Evolutionary conservation across 2,329 filamentous ascomycete species (phyloP), one percentile per base, ranked within the genome.

Genomic region (Exserohilum rostratum): DNA sequence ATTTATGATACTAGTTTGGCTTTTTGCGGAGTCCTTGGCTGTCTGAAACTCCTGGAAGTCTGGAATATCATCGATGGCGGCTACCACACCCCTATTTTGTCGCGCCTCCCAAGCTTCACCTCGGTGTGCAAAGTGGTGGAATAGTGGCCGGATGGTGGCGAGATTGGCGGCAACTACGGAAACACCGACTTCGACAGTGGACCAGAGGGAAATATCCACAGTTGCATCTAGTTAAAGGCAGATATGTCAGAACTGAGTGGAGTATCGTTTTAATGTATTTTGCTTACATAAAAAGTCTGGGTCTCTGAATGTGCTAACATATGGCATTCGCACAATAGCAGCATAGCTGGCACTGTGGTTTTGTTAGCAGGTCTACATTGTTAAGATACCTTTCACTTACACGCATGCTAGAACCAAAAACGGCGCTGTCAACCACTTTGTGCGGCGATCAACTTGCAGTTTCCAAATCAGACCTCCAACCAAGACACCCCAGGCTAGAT

Each of bases 391-490:
- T 17, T 17, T 2, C 5, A 44, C 50, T 29, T 65, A 56, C 47
- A 59, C 47, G 45, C 58, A 61, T 11, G 55, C 50, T 39, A 61
- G 50, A 1, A 42, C 52, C 7, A 61, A 15, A 18, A 61, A 33
- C 5, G 58, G 58, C 13, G 55, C 37, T 17, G 56, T 53, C 5
- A 59, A 35, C 3, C 59, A 7, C 31, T 61, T 61, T 9, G 56
- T 57, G 10, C 42, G 46, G 1, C 49, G 49, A 54, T 79, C 78
- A 77, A 86, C 83, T 51, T 84, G 79, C 42, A 85, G 66, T 27
- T 79, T 77, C 71, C 76, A 80, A 2, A 86, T 75, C 2, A 87
- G 66, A 44, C 79, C 78, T 4, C 80, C 75, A 2, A 62, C 54
- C 3, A 66, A 40, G 6, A 62, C 11, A 3, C 57, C 57, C 27